Evolutionary conservation across 139 green algal species (phyloP), one percentile per base, ranked within the genome.

Genomic region (Edaphochlamys debaryana): DNA sequence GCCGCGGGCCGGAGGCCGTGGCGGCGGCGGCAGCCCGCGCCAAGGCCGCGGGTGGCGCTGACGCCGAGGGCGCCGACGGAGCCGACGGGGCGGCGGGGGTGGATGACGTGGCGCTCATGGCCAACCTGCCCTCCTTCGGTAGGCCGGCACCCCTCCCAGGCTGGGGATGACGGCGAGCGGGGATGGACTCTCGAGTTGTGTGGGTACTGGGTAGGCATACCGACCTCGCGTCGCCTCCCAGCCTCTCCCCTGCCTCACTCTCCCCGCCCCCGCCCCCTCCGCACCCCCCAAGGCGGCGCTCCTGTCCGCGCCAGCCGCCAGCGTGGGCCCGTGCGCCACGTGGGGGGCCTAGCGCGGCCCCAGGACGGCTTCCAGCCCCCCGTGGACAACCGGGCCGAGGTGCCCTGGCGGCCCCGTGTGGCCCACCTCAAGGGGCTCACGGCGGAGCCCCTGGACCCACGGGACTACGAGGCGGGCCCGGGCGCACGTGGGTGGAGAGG

Each of bases 371-470:
- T 96, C 69, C 37, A 74, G 0, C 83, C 86, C 13, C 69, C 79
- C 2, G 75, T 93, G 7, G 93, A 96, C 87, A 96, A 96, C 89
- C 81, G 60, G 30, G 37, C 63, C 67, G 89, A 94, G 40, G 70
- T 32, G 29, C 90, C 89, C 42, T 95, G 90, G 56, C 41, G 72
- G 7, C 93, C 87, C 27, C 66, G 80, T 22, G 52, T 84, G 23
- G 71, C 83, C 23, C 76, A 86, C 80, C 71, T 90, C 29, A 41
- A 67, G 54, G 68, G 68, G n/a, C 27, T 87, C 34, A 85, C 71
- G 1, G 41, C 56, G 60, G 37, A n/a, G 38, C 79, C 67, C 37
- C 69, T 60, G 13, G 60, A 72, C 67, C 79, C 67, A 13, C 32
- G 52, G 41, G 23, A 58, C 27, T 72, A 69, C 37, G 23, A 30